Evolutionary conservation across 257 asterid genomes (phyloP).

Genomic region (Capsicum chinense): DNA sequence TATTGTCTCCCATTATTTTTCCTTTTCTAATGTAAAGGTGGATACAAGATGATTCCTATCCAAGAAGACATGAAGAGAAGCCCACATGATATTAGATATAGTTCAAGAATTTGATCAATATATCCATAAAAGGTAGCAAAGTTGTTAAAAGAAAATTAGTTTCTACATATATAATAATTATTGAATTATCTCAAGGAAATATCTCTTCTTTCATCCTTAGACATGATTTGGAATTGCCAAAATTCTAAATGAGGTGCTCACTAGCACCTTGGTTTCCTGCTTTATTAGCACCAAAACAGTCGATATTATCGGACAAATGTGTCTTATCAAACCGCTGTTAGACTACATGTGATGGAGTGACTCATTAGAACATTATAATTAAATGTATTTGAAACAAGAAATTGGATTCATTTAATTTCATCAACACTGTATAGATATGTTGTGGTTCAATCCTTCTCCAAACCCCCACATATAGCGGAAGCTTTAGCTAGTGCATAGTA

Average conservation of each 20-base stretch:
- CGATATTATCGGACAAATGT: neutral
- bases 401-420: neutral
- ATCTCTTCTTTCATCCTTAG: neutral
- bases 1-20: constrained; percentile 2
- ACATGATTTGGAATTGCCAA: neutral
- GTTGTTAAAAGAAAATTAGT: neutral
- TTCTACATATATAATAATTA: neutral
- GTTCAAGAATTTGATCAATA: neutral
- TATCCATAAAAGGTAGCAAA: neutral
- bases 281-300: no score
- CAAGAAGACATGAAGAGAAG: constrained; percentile 6
- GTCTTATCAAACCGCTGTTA: neutral
- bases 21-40: neutral
- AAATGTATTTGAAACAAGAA: neutral
- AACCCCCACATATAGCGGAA: no score
- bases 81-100: neutral
- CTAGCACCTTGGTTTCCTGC: neutral
- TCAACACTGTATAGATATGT: neutral
- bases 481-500: no score
- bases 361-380: no score
- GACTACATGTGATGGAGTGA: no score
- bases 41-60: neutral
- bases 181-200: neutral
- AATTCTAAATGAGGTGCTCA: neutral
- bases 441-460: no score